Percentiles rank a stretch among this genome's conserved stretches.
These are phyloP conservation scores for Rhododendron henanense DNA, from an alignment of 148 eudicot genomes.

Conservation along the genomic window DNA sequence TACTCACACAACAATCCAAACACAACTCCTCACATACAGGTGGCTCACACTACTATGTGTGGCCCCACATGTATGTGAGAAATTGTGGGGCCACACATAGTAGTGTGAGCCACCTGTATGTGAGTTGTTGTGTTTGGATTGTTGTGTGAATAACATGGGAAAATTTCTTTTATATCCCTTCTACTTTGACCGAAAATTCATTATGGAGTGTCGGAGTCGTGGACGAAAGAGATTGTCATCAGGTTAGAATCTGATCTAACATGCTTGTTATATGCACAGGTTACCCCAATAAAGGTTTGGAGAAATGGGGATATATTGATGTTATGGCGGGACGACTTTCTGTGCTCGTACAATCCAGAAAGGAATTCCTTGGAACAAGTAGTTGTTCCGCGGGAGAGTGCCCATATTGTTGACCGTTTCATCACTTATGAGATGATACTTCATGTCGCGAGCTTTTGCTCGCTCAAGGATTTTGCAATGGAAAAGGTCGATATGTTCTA, in stretches of 20 bases:
- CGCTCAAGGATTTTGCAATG: not conserved
- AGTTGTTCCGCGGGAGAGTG: not conserved
- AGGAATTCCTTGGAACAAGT: not conserved
- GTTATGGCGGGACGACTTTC: not conserved
- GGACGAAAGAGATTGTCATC: conserved; percentile 1
- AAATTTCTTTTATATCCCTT: too few species aligned
- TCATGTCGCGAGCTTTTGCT: not conserved
- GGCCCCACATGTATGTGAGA: too few species aligned
- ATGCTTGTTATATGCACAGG: not conserved
- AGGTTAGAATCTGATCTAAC: not conserved
- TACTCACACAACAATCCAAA: too few species aligned
- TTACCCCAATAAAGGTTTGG: not conserved
- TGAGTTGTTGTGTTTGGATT: too few species aligned
- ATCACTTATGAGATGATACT: not conserved
- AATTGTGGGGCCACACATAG: too few species aligned
- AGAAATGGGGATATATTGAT: conserved; percentile 4
- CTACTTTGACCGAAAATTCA: too few species aligned
- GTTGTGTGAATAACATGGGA: too few species aligned
- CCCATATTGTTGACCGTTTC: not conserved
- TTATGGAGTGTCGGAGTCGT: not conserved
- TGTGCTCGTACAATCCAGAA: not conserved
- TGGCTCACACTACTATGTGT: too few species aligned
- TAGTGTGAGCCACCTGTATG: too few species aligned
- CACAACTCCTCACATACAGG: too few species aligned
- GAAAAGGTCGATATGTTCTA: not conserved